Percentiles rank a stretch among this genome's conserved stretches.
Conservation (phyloP, 192 early-diverging fungal genomes). For the Backusella circina region DNA sequence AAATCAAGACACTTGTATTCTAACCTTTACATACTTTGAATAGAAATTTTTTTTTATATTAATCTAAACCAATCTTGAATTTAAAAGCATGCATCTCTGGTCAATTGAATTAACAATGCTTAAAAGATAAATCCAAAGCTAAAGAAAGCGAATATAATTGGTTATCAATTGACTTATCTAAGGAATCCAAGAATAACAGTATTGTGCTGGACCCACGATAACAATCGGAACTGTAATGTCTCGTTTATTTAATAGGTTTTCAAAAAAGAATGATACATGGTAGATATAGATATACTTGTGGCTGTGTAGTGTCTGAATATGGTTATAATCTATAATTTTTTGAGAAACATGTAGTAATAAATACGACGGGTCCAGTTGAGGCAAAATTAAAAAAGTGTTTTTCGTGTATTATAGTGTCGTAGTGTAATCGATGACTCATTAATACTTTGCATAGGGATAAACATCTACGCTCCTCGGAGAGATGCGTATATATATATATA, state of each 20-base stretch:
- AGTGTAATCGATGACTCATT: too few relatives aligned
- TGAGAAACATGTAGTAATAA: too few relatives aligned
- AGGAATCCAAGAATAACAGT: background rate
- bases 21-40: too few relatives aligned
- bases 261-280: background rate
- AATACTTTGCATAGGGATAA: too few relatives aligned
- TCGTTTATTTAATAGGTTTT: background rate
- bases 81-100: background rate
- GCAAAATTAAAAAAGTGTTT: too few relatives aligned
- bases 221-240: background rate
- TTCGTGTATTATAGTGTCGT: too few relatives aligned
- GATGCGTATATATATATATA: too few relatives aligned
- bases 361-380: too few relatives aligned
- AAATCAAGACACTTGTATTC: too few relatives aligned
- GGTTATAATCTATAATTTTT: too few relatives aligned
- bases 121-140: background rate
- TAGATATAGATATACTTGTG: background rate
- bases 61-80: background rate
- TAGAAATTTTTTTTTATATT: too few relatives aligned
- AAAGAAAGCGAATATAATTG: background rate
- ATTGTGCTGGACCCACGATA: background rate
- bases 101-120: background rate
- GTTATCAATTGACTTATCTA: background rate
- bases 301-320: background rate
- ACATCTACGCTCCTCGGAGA: too few relatives aligned